Evolutionary conservation across 805 yeast species (phyloP).

Genomic region (Cyberlindnera suaveolens): DNA sequence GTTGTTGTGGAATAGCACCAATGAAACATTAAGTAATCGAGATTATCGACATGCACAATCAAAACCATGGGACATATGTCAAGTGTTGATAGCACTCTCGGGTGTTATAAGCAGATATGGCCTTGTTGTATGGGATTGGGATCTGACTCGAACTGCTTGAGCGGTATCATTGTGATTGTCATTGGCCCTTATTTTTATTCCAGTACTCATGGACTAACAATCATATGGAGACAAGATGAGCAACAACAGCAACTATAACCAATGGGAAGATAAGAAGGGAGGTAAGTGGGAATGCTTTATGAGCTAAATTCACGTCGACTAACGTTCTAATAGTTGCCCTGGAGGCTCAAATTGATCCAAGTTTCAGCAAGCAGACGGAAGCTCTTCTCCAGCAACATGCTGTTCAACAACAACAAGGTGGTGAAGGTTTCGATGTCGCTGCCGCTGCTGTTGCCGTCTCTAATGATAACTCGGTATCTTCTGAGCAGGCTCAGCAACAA

Average conservation of each 20-base stretch:
- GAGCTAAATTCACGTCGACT: background rate
- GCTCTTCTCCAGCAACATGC: constrained; percentile 12
- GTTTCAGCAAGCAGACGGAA: constrained; percentile 17
- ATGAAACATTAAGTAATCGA: too few relatives aligned
- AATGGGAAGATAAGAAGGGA: constrained; percentile 14
- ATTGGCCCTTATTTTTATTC: background rate
- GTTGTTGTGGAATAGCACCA: too few relatives aligned
- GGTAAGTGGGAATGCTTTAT: constrained; percentile 4
- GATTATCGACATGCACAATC: too few relatives aligned
- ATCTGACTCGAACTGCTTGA: too few relatives aligned
- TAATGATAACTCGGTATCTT: constrained; percentile 5
- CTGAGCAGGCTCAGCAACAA: background rate
- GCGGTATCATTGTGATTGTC: too few relatives aligned
- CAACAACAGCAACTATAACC: background rate
- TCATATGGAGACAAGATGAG: background rate
- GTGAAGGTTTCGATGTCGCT: constrained; percentile 26
- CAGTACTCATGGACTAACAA: background rate
- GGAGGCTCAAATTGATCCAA: constrained; percentile 27
- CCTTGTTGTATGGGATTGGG: too few relatives aligned
- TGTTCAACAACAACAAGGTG: constrained; percentile 11
- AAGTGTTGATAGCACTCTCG: too few relatives aligned
- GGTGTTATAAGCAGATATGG: too few relatives aligned
- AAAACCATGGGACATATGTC: too few relatives aligned
- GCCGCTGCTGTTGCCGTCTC: constrained; percentile 32
- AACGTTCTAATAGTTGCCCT: constrained; percentile 1